Conservation (phyloP, 2,329 filamentous ascomycete species). For the Ophiocordyceps robertsii region DNA sequence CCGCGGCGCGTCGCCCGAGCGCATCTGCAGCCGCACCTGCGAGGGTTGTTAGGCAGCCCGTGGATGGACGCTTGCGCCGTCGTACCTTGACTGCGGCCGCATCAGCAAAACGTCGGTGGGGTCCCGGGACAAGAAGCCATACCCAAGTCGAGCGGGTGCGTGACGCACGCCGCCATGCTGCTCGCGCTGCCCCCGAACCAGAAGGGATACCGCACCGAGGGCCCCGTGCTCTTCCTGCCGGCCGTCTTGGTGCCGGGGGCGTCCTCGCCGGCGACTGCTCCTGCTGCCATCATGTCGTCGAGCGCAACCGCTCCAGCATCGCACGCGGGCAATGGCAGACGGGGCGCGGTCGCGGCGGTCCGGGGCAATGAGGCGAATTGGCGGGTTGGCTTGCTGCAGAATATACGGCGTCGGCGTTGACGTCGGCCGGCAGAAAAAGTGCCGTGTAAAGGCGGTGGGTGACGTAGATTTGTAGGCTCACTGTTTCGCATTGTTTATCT, state of each 20-base stretch:
- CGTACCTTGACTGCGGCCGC: conserved; percentile 6
- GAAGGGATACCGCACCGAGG: conserved; percentile 54
- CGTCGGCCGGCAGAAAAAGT: conserved; percentile 4
- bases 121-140: conserved; percentile 27
- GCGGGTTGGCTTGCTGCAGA: too few relatives aligned
- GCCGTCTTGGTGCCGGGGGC: not conserved
- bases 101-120: not conserved
- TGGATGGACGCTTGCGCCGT: not conserved
- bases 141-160: conserved; percentile 88
- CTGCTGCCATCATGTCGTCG: not conserved
- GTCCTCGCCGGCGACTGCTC: not conserved
- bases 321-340: not conserved
- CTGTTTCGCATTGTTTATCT: not conserved
- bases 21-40: conserved; percentile 84
- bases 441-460: conserved; percentile 4
- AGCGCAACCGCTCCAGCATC: not conserved
- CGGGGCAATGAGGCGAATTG: too few relatives aligned
- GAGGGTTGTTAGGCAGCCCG: not conserved
- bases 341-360: not conserved
- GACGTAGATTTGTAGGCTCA: conserved; percentile 1
- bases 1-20: conserved; percentile 58
- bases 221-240: conserved; percentile 15
- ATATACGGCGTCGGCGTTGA: conserved; percentile 1
- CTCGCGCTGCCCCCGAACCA: conserved; percentile 97
- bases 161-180: conserved; percentile 81